Base-by-base conservation (phyloP, 495 filamentous ascomycete species). In the Bathelium albidoporum region DNA sequence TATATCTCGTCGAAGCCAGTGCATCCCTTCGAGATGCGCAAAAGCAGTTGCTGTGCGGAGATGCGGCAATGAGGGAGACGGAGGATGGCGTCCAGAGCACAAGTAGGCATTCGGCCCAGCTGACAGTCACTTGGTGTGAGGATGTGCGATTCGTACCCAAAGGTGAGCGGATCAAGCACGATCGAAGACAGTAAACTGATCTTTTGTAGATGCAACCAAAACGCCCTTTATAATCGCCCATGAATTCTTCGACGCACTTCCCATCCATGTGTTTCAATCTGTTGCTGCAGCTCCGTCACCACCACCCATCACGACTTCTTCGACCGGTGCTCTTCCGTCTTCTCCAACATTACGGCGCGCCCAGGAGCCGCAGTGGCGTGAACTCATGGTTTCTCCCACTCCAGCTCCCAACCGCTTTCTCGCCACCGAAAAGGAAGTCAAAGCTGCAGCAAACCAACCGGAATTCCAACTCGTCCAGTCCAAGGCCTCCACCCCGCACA, bases 211-310 rank as follows among this genome's bases (percentile, higher is more conserved):
- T 70, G 74, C 79, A 64, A 78, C 65, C 63, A 91, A 89, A 68
- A 89, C 85, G 18, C 92, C 94, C 1, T 94, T 96, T 75, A 94
- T 97, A 59, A 82, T 97, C 39, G 94, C 93, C 12, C 94, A 98
- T 72, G 94, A 98, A 72, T 97, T 98, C 79, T 97, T 98, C 75
- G 94, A 98, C 70, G 94, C 94, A n/a, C 87, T 97, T 5, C 94
- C 94, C 41, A 96, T 98, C 70, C 91, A 98, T 75, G 88, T 90
- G 64, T 98, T 98, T 74, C 86, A 96, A 71, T 86, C 86, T 28
- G 75, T 91, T 34, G 75, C 82, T 45, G 73, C 80, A 32, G 73
- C 74, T 63, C 71, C 78, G 64, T 66, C 75, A 69, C 59, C 63
- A 45, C 73, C 79, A 32, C 66, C 70, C 64, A 45, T 74, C 41